Conservation (phyloP, 1,284 basidiomycete genomes). For the Ganoderma lucidum region DNA sequence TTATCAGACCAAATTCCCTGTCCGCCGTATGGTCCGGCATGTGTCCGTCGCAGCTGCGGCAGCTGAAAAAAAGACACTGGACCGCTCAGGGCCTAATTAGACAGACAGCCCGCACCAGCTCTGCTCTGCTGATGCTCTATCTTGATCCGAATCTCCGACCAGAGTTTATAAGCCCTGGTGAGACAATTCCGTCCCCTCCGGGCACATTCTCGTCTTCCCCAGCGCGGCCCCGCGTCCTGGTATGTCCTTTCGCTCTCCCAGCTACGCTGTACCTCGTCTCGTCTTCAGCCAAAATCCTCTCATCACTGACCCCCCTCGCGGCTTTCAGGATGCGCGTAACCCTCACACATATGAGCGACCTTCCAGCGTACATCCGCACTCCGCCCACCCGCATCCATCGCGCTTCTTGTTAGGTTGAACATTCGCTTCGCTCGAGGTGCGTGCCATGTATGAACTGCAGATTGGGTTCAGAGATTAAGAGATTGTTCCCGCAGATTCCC, state of each 20-base stretch:
- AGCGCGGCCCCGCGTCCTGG: conserved; percentile 28
- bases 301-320: not conserved
- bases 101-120: not conserved
- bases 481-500: conserved; percentile 35
- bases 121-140: conserved; percentile 28
- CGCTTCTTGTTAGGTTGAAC: conserved; percentile 75
- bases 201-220: conserved; percentile 32
- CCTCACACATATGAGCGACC: conserved; percentile 40
- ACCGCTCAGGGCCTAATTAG: conserved; percentile 9
- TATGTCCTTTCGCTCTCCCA: conserved; percentile 26
- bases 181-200: conserved; percentile 22
- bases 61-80: conserved; percentile 12
- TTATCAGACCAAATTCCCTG: conserved; percentile 12
- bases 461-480: conserved; percentile 23
- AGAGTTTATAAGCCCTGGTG: conserved; percentile 28
- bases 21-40: conserved; percentile 4
- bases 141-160: conserved; percentile 39
- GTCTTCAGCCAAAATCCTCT: not conserved
- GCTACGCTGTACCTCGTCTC: not conserved
- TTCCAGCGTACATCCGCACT: conserved; percentile 72
- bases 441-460: conserved; percentile 28
- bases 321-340: conserved; percentile 22
- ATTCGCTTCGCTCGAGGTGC: conserved; percentile 61
- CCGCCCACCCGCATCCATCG: conserved; percentile 73
- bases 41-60: conserved; percentile 9